phyloP scores from a whole-genome alignment of 805 yeast species.

The Cyberlindnera maritima region DNA sequence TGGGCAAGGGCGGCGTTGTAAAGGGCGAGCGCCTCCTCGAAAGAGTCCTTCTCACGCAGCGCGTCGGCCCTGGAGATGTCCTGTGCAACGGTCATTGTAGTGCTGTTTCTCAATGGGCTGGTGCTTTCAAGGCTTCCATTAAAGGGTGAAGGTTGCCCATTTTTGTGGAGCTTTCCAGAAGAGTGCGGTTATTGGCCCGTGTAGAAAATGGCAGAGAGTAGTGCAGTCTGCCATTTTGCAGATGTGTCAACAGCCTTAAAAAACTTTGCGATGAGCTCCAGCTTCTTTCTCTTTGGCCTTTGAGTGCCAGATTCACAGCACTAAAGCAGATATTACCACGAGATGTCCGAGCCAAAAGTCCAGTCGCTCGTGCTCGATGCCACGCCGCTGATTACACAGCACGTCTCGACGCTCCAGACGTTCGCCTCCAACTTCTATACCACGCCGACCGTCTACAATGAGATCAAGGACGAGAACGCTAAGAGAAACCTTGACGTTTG shows the following conservation, averaged over 20 bases:
- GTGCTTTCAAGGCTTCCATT: too few species aligned
- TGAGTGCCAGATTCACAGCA: too few species aligned
- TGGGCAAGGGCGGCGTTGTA: constrained; percentile 39
- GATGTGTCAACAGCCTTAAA: neutral
- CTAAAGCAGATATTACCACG: neutral
- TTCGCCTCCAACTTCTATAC: constrained; percentile 75
- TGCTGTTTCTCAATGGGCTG: neutral
- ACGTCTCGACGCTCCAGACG: constrained; percentile 68
- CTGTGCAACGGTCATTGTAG: constrained; percentile 7
- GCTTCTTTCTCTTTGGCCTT: neutral
- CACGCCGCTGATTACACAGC: constrained; percentile 87
- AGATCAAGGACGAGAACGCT: constrained; percentile 82
- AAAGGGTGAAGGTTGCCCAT: too few species aligned
- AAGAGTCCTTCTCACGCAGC: constrained; percentile 40
- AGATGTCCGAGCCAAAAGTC: constrained; percentile 21
- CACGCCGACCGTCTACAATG: constrained; percentile 87
- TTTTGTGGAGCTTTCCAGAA: neutral
- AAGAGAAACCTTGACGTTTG: constrained; percentile 76
- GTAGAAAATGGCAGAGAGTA: neutral
- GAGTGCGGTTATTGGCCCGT: neutral
- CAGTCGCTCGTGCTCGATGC: constrained; percentile 79
- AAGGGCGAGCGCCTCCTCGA: constrained; percentile 38
- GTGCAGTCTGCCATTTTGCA: neutral
- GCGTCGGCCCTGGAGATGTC: constrained; percentile 16
- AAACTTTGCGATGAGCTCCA: neutral